Percentiles rank a stretch among this genome's conserved stretches.
Conservation (phyloP, 192 early-diverging fungal species). For the Allomyces javanicus region DNA sequence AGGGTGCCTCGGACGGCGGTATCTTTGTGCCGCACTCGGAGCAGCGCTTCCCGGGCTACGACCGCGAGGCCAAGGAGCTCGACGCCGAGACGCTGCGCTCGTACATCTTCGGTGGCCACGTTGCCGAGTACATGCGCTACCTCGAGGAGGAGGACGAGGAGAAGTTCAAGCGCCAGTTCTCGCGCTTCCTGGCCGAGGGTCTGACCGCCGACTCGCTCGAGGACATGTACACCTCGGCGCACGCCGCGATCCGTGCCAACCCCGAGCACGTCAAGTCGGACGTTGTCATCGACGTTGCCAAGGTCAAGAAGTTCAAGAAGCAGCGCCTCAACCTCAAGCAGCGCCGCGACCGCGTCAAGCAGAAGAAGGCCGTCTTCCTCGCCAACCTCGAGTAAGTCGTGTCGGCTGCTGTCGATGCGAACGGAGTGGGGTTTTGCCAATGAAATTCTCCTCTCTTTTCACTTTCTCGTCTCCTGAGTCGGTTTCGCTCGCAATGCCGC, state of each 20-base stretch:
- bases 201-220: constrained; percentile 78
- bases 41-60: constrained; percentile 93
- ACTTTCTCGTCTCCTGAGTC: too few relatives aligned
- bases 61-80: constrained; percentile 63
- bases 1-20: constrained; percentile 99
- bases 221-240: constrained; percentile 81
- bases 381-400: not conserved
- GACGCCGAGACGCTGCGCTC: constrained; percentile 80
- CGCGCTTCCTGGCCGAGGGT: constrained; percentile 73
- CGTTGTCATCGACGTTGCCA: constrained; percentile 47
- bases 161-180: constrained; percentile 87
- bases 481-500: too few relatives aligned
- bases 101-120: constrained; percentile 97
- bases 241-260: constrained; percentile 85
- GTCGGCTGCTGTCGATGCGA: too few relatives aligned
- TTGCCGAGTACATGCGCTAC: constrained; percentile 93
- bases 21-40: constrained; percentile 89
- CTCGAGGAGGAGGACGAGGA: constrained; percentile 99
- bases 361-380: constrained; percentile 68
- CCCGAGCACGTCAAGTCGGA: constrained; percentile 43
- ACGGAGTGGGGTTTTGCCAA: too few relatives aligned
- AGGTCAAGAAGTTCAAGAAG: constrained; percentile 52
- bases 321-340: constrained; percentile 72
- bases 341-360: constrained; percentile 65
- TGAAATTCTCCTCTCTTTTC: too few relatives aligned